phyloP scores from a whole-genome alignment of 1,284 basidiomycete species.

The Rhodotorula sp. region DNA sequence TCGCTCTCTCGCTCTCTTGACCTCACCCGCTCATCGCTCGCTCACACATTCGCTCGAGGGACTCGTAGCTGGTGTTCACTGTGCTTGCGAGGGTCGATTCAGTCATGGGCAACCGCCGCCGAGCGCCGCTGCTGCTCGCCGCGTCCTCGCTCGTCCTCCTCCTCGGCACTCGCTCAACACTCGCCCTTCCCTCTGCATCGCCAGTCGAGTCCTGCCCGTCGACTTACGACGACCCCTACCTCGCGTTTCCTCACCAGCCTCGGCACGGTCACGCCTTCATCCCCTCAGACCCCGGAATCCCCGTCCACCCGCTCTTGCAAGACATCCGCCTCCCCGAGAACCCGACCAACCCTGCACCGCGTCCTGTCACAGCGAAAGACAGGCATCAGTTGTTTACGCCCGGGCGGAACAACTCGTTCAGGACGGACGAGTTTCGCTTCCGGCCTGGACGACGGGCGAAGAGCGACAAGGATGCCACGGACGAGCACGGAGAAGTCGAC shows the following conservation, averaged over 20 bases:
- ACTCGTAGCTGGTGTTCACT: no score
- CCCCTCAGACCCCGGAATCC: neutral
- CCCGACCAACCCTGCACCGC: constrained; percentile 12
- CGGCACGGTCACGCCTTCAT: constrained; percentile 10
- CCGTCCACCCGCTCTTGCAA: neutral
- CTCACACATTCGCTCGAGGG: no score
- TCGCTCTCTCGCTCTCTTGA: no score
- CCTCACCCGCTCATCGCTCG: no score
- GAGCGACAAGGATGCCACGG: neutral
- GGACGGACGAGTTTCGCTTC: constrained; percentile 1
- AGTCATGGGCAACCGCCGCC: no score
- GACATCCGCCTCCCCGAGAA: neutral
- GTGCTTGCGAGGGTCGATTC: no score
- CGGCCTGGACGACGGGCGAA: neutral
- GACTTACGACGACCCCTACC: constrained; percentile 8
- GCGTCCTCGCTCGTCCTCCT: neutral
- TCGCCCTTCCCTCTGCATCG: neutral
- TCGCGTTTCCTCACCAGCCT: constrained; percentile 3
- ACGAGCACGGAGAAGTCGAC: neutral
- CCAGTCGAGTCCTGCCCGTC: neutral
- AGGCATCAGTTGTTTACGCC: constrained; percentile 27
- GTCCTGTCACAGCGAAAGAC: constrained; percentile 8
- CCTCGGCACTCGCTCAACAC: neutral
- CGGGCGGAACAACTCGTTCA: neutral
- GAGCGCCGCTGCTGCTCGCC: neutral